Evolutionary conservation across 805 yeast genomes (phyloP).

Genomic region (Schizosaccharomyces cryophilus): DNA sequence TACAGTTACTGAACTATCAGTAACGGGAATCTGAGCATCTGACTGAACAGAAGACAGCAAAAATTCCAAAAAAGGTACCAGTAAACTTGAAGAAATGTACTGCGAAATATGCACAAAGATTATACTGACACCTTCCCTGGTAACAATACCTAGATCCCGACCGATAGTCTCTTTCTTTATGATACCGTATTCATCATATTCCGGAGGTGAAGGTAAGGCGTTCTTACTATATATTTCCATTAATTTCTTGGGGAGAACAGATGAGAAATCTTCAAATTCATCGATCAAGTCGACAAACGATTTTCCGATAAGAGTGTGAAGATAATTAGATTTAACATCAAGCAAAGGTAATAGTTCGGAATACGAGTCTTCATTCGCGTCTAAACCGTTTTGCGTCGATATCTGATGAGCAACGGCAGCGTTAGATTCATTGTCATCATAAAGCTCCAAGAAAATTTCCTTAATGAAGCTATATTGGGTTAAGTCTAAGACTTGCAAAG

Average conservation of each 20-base stretch:
- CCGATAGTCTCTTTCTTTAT: conserved; percentile 65
- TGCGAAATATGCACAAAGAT: conserved; percentile 38
- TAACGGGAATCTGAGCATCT: conserved; percentile 13
- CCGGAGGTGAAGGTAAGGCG: conserved; percentile 52
- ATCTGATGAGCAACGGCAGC: conserved; percentile 50
- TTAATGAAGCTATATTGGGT: conserved; percentile 20
- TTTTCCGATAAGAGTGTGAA: background rate
- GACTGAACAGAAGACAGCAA: background rate
- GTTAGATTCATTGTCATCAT: conserved; percentile 42
- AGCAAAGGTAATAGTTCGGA: background rate
- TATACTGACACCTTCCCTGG: background rate
- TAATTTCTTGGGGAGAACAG: background rate
- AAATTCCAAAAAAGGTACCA: conserved; percentile 31
- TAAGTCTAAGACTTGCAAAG: conserved; percentile 16
- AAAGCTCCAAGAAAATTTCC: conserved; percentile 57
- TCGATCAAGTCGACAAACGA: background rate
- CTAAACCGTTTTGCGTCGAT: conserved; percentile 56
- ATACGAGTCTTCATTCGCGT: conserved; percentile 15
- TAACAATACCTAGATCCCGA: conserved; percentile 37
- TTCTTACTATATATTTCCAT: conserved; percentile 23
- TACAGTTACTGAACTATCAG: conserved; percentile 30
- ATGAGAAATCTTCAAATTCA: background rate
- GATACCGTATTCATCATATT: conserved; percentile 58
- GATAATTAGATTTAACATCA: background rate
- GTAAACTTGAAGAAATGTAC: conserved; percentile 26